Evolutionary conservation across 1,284 basidiomycete genomes (phyloP).

Genomic region (Austroboletus sp.): DNA sequence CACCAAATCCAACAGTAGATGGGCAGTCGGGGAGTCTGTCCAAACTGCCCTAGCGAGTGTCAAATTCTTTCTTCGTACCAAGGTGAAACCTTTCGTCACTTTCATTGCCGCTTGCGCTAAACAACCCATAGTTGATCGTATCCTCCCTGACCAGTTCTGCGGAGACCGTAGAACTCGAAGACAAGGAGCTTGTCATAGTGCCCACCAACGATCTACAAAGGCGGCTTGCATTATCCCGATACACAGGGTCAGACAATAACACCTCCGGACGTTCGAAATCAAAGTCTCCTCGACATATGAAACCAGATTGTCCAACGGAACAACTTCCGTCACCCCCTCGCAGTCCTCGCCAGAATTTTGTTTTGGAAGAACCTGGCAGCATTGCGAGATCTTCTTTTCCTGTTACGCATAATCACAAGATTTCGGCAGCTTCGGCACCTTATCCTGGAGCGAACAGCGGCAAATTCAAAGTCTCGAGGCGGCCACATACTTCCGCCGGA

Average conservation of each 20-base stretch:
- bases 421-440: conserved; percentile 32
- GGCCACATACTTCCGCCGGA: conserved; percentile 64
- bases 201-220: conserved; percentile 65
- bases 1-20: conserved; percentile 57
- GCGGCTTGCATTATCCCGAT: conserved; percentile 56
- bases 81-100: conserved; percentile 38
- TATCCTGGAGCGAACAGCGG: conserved; percentile 17
- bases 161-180: conserved; percentile 61
- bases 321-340: conserved; percentile 34
- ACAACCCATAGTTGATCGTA: conserved; percentile 44
- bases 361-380: conserved; percentile 9
- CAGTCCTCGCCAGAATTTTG: conserved; percentile 19
- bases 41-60: conserved; percentile 60
- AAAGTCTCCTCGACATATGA: conserved; percentile 49
- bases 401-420: conserved; percentile 21
- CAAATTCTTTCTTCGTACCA: conserved; percentile 61
- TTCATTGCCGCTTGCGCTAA: conserved; percentile 9
- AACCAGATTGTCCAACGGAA: conserved; percentile 35
- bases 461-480: conserved; percentile 21
- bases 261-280: conserved; percentile 46
- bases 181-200: conserved; percentile 58
- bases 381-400: conserved; percentile 7
- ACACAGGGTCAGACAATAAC: conserved; percentile 41
- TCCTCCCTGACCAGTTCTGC: conserved; percentile 47
- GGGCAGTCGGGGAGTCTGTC: conserved; percentile 72